Percentiles rank a stretch among this genome's conserved stretches.
Evolutionary conservation across 1,284 basidiomycete species (phyloP).

Genomic region (Pisolithus thermaeus): DNA sequence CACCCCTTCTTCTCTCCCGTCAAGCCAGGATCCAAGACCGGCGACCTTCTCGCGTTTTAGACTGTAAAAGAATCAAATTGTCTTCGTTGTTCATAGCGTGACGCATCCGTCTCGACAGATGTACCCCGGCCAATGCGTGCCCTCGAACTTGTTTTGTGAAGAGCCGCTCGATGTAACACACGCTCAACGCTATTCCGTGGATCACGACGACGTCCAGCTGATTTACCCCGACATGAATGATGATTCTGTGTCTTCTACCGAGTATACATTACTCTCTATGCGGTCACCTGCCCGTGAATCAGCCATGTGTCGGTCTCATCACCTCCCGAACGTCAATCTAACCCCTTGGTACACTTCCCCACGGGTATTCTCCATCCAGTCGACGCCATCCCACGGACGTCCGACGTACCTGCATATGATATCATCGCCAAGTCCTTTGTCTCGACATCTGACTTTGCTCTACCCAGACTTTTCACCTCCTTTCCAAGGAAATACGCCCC

Average conservation of each 20-base stretch:
- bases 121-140: neutral
- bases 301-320: neutral
- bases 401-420: constrained; percentile 7
- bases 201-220: constrained; percentile 3
- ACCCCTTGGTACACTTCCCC: constrained; percentile 6
- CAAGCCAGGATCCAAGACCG: too few relatives aligned
- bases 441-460: constrained; percentile 13
- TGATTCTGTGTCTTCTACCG: neutral
- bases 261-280: neutral
- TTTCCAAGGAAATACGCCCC: constrained; percentile 23
- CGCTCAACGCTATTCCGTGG: constrained; percentile 4
- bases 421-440: constrained; percentile 26
- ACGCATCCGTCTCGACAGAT: neutral
- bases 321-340: constrained; percentile 1
- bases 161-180: constrained; percentile 8
- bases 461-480: constrained; percentile 24
- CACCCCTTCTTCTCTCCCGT: too few relatives aligned
- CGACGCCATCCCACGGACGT: constrained; percentile 11
- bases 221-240: neutral
- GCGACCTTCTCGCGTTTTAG: neutral
- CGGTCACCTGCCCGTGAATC: neutral
- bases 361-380: constrained; percentile 5
- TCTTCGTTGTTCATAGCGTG: neutral
- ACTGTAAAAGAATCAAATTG: neutral
- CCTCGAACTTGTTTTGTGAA: constrained; percentile 3